These are phyloP conservation scores for Colletotrichum incanum DNA, from an alignment of 2,329 filamentous ascomycete genomes.

Conservation along the genomic window DNA sequence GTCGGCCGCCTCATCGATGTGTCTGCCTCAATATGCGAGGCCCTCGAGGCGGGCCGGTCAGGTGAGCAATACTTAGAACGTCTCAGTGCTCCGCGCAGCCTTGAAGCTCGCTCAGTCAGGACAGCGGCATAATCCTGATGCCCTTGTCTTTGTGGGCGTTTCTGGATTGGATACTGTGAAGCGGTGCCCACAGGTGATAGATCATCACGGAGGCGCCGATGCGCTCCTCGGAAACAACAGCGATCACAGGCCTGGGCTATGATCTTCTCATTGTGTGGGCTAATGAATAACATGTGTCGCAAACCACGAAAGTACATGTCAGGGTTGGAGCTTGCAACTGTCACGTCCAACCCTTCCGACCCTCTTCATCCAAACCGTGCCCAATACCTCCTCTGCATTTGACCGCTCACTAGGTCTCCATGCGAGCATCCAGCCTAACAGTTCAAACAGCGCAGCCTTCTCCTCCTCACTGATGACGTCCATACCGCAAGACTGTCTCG, in stretches of 20 bases:
- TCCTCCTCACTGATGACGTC: constrained; percentile 39
- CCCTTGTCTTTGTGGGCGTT: neutral
- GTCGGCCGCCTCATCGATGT: too few species aligned
- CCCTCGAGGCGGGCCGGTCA: too few species aligned
- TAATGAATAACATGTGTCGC: neutral
- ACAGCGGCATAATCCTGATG: neutral
- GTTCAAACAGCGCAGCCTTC: constrained; percentile 45
- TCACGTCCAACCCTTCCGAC: neutral
- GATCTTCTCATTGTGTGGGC: neutral
- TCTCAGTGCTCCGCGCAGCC: too few species aligned
- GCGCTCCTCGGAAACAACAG: neutral
- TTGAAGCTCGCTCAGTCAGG: neutral
- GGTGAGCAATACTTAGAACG: too few species aligned
- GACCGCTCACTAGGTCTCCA: constrained; percentile 44
- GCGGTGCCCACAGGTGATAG: neutral
- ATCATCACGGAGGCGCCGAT: neutral
- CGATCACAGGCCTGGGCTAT: neutral
- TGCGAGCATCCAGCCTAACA: constrained; percentile 43
- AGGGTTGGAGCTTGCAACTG: too few species aligned
- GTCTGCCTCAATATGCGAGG: too few species aligned
- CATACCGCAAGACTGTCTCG: constrained; percentile 36
- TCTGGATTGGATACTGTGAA: neutral
- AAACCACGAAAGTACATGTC: neutral
- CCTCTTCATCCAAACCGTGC: constrained; percentile 39
- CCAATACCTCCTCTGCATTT: constrained; percentile 31